These are phyloP conservation scores for Vanilla planifolia DNA, from an alignment of 106 monocot species.

Conservation along the genomic window DNA sequence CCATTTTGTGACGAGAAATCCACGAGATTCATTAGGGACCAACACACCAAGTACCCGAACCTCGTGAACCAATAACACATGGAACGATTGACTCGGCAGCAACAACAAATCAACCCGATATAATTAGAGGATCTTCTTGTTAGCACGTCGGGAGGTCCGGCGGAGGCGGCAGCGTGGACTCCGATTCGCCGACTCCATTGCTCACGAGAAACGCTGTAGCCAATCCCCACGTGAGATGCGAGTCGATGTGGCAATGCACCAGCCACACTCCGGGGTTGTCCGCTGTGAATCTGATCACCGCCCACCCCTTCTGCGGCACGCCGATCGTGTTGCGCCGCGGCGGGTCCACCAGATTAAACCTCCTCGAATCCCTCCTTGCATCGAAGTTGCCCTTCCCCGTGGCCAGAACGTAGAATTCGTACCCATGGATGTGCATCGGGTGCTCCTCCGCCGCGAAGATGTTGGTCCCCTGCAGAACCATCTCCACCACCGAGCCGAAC, in stretches of 20 bases:
- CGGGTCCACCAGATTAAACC: constrained; percentile 65
- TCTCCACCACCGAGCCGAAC: constrained; percentile 41
- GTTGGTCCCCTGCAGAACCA: constrained; percentile 64
- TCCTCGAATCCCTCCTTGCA: constrained; percentile 21
- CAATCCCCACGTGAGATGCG: constrained; percentile 58
- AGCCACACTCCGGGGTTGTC: constrained; percentile 68
- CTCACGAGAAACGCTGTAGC: constrained; percentile 64
- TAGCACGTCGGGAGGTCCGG: constrained; percentile 52
- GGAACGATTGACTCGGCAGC: too few species aligned
- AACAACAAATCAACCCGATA: too few species aligned
- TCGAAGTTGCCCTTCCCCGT: constrained; percentile 57
- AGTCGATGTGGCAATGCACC: constrained; percentile 73
- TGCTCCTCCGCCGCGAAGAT: constrained; percentile 54
- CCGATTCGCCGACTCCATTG: constrained; percentile 44
- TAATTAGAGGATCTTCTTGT: too few species aligned
- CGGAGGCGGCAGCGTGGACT: constrained; percentile 51
- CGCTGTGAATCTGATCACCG: constrained; percentile 51
- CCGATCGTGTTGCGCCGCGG: constrained; percentile 51
- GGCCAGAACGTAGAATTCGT: constrained; percentile 54
- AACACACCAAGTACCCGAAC: too few species aligned
- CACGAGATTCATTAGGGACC: too few species aligned
- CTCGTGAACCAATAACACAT: too few species aligned
- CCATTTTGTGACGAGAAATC: too few species aligned
- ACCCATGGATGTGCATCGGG: constrained; percentile 70
- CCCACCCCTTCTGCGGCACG: constrained; percentile 71